Base-by-base conservation (phyloP, 441 rosid species). In the Hura crepitans region DNA sequence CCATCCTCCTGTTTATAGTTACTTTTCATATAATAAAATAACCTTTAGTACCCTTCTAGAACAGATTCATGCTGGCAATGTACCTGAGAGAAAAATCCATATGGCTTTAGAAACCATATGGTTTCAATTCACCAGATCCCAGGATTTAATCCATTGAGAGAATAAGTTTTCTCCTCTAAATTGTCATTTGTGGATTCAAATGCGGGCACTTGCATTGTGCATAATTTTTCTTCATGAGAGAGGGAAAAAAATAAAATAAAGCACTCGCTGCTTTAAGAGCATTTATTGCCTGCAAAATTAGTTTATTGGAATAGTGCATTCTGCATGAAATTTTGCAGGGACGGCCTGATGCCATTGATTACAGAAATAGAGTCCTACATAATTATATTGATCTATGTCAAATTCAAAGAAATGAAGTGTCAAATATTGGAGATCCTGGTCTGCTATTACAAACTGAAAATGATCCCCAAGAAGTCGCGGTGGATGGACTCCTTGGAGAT, bases 261-360 rank as follows among this genome's bases (percentile, higher is more conserved):
- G 2, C 4, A 4, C 56, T 65, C 11, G 30, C 30, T 31, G 55
- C 27, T 5, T 27, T 4, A 13, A n/a, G 39, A 68, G 60, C 14
- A 33, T 28, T 20, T 60, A 25, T 59, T 65, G 25, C 31, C 56
- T 35, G n/a, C 31, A 47, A 54, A 18, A 20, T 25, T 11, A 39
- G 42, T 27, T 22, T 58, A 45, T 9, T 39, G 18, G 47, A 25
- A 54, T 53, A 25, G 30, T 49, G 61, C 59, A 31, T 68, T 60
- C 27, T 30, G 15, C 60, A n/a, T 56, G 31, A 42, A 35, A 51
- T 68, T 65, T 79, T 87, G 73, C 85, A 91, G 98, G 95, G 77
- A 69, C 78, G 85, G 33, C 95, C 92, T 30, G 84, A 82, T 70
- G 91, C 84, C 47, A 66, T 72, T 65, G 77, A 75, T 6, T 88